These are phyloP conservation scores for Helicostylum pulchrum DNA, from an alignment of 192 early-diverging fungal species.

Conservation along the genomic window DNA sequence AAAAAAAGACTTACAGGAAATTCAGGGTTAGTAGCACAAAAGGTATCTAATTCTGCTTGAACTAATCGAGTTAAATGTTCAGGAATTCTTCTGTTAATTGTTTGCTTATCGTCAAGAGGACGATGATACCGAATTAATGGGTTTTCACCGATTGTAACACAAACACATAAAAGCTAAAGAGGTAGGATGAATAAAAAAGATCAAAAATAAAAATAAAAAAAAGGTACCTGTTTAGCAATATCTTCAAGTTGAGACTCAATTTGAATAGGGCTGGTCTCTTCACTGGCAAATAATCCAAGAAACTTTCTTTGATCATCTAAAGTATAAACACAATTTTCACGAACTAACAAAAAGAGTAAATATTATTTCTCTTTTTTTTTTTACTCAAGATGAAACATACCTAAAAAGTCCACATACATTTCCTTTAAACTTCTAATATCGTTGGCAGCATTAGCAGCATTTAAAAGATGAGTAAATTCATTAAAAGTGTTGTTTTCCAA, in stretches of 20 bases:
- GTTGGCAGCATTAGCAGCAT: slow-evolving; percentile 47
- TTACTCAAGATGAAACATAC: slow-evolving; percentile 37
- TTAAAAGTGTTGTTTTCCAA: slow-evolving; percentile 61
- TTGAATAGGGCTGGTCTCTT: slow-evolving; percentile 17
- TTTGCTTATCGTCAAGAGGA: slow-evolving; percentile 69
- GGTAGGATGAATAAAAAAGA: background rate
- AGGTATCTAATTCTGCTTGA: slow-evolving; percentile 81
- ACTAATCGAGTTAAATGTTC: slow-evolving; percentile 77
- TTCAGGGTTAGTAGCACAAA: slow-evolving; percentile 60
- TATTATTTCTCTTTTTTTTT: background rate
- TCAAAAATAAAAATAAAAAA: background rate
- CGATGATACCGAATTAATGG: slow-evolving; percentile 91
- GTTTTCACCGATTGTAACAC: slow-evolving; percentile 84
- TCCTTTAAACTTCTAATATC: slow-evolving; percentile 69
- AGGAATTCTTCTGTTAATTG: slow-evolving; percentile 56
- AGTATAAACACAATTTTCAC: slow-evolving; percentile 31
- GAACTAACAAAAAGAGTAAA: slow-evolving; percentile 19
- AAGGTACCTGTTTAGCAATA: slow-evolving; percentile 52
- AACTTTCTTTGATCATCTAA: slow-evolving; percentile 31
- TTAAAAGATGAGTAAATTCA: slow-evolving; percentile 43
- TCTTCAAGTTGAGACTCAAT: slow-evolving; percentile 46
- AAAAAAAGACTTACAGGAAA: slow-evolving; percentile 54
- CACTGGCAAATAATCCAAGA: slow-evolving; percentile 16
- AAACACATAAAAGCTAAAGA: slow-evolving; percentile 75
- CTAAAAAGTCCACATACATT: slow-evolving; percentile 79